These are phyloP conservation scores for Penicillium cosmopolitanum DNA, from an alignment of 495 filamentous ascomycete genomes.

Conservation along the genomic window DNA sequence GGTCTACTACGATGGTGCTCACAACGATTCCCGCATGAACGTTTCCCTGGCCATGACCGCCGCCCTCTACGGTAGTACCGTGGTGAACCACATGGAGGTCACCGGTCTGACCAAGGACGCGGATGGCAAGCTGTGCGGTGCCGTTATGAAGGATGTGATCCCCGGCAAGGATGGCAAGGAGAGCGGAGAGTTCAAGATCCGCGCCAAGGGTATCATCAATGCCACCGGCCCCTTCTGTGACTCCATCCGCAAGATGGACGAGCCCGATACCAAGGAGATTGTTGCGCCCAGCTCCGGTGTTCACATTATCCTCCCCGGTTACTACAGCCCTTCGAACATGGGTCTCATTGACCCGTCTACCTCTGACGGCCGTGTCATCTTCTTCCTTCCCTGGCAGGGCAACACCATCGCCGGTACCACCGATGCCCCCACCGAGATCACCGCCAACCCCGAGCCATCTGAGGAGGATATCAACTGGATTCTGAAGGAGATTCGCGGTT, in stretches of 20 bases:
- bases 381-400: constrained; percentile 99
- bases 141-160: constrained; percentile 75
- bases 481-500: constrained; percentile 83
- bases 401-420: constrained; percentile 99
- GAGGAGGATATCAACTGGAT: constrained; percentile 98
- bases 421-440: constrained; percentile 81
- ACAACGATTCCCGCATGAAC: constrained; percentile 99
- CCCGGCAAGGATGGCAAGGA: constrained; percentile 58
- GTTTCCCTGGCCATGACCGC: constrained; percentile 95
- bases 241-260: constrained; percentile 88
- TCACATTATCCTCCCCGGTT: constrained; percentile 92
- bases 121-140: constrained; percentile 78
- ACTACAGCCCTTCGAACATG: constrained; percentile 95
- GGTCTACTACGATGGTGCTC: constrained; percentile 97
- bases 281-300: constrained; percentile 94
- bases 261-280: constrained; percentile 74
- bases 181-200: constrained; percentile 69
- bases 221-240: constrained; percentile 97
- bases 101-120: constrained; percentile 80
- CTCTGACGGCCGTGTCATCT: constrained; percentile 95
- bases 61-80: constrained; percentile 87
- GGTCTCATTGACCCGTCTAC: constrained; percentile 93
- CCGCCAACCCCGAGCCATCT: constrained; percentile 80
- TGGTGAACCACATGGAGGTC: constrained; percentile 93
- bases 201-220: constrained; percentile 92